Evolutionary conservation across 345 rosid species (phyloP), one percentile per base, ranked within the genome.

Genomic region (Lepidium didymum): DNA sequence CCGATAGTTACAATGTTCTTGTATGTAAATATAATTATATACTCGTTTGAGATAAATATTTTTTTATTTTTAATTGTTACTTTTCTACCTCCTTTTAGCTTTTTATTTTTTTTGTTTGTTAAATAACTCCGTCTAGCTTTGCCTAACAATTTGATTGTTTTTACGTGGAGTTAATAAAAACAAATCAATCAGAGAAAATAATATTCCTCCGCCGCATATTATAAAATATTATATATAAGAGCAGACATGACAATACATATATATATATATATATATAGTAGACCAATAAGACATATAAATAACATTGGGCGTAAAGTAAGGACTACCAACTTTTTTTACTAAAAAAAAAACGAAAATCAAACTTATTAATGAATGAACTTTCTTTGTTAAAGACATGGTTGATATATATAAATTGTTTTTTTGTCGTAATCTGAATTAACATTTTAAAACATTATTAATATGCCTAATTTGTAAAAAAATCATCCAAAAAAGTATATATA

Each of bases 161-260:
- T 63, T n/a, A 46, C 56, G 34, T 34, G 41, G 55, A 29, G 44
- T 45, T 9, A 9, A 16, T 35, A 14, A 1, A n/a, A 36, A 10
- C 12, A 7, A 9, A 45, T 25, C 13, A 25, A 25, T 6, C 14
- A 44, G 8, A 54, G 41, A 25, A 54, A 44, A 44, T 18, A 37
- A 35, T 3, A 19, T 41, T 52, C 44, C 56, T 43, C 63, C 41
- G 69, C 69, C 56, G 61, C 47, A 70, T 42, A 36, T 46, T 56
- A 35, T 19, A 53, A 44, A 70, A 53, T 25, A 43, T 44, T 70
- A 70, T 61, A 70, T 61, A 70, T 61, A 70, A 60, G n/a, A 52
- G 33, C 49, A 60, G 25, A 70, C 54, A n/a, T n/a, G n/a, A n/a
- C n/a, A n/a, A n/a, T n/a, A n/a, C n/a, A n/a, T n/a, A n/a, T n/a